Conservation (phyloP, 176 grass and related monocot genomes). For the Bothriochloa decipiens region DNA sequence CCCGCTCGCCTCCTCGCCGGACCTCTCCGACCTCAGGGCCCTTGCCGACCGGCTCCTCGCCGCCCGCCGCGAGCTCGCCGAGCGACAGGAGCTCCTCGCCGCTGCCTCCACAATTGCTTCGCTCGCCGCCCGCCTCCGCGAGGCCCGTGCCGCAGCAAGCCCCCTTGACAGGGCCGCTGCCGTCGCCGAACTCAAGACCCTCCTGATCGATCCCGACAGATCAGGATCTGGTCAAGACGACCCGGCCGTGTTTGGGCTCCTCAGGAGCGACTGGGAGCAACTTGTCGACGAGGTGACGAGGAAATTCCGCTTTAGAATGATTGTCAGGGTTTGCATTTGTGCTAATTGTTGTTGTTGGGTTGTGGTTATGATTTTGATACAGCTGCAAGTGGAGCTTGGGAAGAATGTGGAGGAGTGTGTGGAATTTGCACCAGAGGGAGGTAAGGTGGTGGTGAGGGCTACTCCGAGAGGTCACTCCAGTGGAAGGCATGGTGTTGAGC, state of each 20-base stretch:
- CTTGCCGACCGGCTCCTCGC: conserved; percentile 64
- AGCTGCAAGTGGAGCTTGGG: conserved; percentile 73
- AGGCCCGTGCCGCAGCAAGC: conserved; percentile 59
- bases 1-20: conserved; percentile 63
- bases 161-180: conserved; percentile 55
- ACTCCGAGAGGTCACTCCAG: conserved; percentile 8
- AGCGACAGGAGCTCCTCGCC: conserved; percentile 73
- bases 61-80: conserved; percentile 62
- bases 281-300: conserved; percentile 71
- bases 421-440: conserved; percentile 57
- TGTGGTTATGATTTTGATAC: conserved; percentile 23
- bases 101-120: conserved; percentile 53
- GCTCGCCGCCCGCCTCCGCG: conserved; percentile 52
- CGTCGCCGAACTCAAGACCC: conserved; percentile 54
- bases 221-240: conserved; percentile 46
- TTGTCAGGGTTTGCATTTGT: conserved; percentile 38
- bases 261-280: conserved; percentile 68
- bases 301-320: not conserved
- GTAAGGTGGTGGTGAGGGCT: conserved; percentile 63
- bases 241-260: conserved; percentile 68
- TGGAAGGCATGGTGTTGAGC: conserved; percentile 40
- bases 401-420: conserved; percentile 64
- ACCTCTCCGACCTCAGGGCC: conserved; percentile 66
- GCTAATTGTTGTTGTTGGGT: conserved; percentile 33
- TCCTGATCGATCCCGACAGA: conserved; percentile 28